phyloP scores from a whole-genome alignment of 768 basidiomycete species.

The Macrocybe gigantea region DNA sequence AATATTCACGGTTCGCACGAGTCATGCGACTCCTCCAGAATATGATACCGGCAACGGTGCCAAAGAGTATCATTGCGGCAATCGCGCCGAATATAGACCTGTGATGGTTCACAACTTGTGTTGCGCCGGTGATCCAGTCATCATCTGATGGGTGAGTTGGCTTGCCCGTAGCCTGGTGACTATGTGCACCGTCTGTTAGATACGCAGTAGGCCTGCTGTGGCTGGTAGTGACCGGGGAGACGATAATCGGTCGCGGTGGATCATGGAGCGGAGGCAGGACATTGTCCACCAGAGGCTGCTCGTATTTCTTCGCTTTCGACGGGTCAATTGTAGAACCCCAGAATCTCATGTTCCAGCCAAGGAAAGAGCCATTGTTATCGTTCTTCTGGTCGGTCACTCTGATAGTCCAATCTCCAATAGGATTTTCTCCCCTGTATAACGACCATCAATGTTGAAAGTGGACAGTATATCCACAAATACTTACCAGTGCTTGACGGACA shows the following conservation, averaged over 20 bases:
- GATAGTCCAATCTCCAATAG: constrained; percentile 89
- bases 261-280: constrained; percentile 39
- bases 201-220: constrained; percentile 80
- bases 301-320: constrained; percentile 52
- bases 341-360: constrained; percentile 88
- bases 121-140: constrained; percentile 74
- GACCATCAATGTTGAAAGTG: constrained; percentile 6
- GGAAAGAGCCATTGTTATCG: constrained; percentile 56
- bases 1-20: constrained; percentile 31
- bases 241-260: constrained; percentile 27
- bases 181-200: constrained; percentile 55
- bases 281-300: constrained; percentile 47
- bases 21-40: constrained; percentile 62
- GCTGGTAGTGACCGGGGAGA: constrained; percentile 40
- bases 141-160: constrained; percentile 32
- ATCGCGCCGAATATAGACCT: constrained; percentile 85
- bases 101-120: constrained; percentile 59
- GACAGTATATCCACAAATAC: constrained; percentile 14
- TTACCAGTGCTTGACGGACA: constrained; percentile 96
- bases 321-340: constrained; percentile 88
- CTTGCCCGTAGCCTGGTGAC: too few relatives aligned
- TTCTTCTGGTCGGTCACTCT: constrained; percentile 76
- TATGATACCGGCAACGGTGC: constrained; percentile 57
- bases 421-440: constrained; percentile 79
- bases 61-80: constrained; percentile 68